Base-by-base conservation (phyloP, 108 stramenopile genomes). In the Craspedostauros australis region DNA sequence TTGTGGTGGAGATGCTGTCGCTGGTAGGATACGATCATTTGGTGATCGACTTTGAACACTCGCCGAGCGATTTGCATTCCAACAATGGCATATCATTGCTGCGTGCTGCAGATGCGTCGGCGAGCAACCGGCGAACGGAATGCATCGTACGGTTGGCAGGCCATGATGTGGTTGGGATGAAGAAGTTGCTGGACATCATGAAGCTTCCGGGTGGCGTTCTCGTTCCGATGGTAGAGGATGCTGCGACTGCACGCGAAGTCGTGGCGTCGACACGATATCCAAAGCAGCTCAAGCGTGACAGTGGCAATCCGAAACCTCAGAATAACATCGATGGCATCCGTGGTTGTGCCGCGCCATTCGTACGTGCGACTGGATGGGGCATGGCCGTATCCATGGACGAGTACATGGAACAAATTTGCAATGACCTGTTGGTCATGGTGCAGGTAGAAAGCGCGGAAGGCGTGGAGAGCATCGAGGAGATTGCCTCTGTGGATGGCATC, bases 171-270 rank as follows among this genome's bases (percentile, higher is more conserved):
- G 59, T 34, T 12, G 43, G 46, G 22, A 60, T 60, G 49, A 67
- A 67, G 27, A 60, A 53, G 44, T 57, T 60, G 12, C 29, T 67
- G 20, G 66, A 67, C 27, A 39, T 51, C 4, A 34, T 67, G 37
- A 38, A 34, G 21, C 24, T 60, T 27, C 66, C 66, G 12, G 66
- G 66, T 18, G 66, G 66, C 5, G 42, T 67, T n/a, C n/a, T 67
- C 40, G 57, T 67, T 15, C 66, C 66, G 30, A 67, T 67, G 66
- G 50, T 67, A 19, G 59, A 67, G 8, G 51, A 59, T 22, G 58
- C 33, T 1, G 50, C 31, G 22, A 51, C 50, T 6, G 66, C 66
- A 6, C 41, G 46, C 24, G 39, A 4, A 11, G 59, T 60, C 3
- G 66, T 60, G 1, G 29, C 5, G 34, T 38, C 59, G 7, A 60